A percentile compares a stretch with the other conserved stretches of the same genome.
phyloP scores from a whole-genome alignment of 495 filamentous ascomycete species.

The Beverwykella pulmonaria region DNA sequence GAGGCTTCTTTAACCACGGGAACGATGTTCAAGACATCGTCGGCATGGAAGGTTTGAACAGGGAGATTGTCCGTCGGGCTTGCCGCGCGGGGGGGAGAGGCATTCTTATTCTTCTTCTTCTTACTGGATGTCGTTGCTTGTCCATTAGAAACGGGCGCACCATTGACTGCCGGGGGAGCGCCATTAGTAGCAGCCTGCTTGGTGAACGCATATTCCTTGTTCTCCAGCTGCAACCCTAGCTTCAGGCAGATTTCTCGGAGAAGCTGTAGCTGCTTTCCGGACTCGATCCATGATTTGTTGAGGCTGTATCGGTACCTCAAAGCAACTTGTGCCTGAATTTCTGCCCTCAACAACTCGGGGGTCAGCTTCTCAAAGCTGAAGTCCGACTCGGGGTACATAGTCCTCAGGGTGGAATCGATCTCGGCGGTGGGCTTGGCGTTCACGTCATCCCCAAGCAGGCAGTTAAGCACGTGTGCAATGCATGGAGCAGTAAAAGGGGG shows the following conservation, averaged over 20 bases:
- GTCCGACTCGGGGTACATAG: slow-evolving; percentile 80
- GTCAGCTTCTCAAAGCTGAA: slow-evolving; percentile 77
- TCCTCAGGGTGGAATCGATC: slow-evolving; percentile 71
- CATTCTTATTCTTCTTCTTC: slow-evolving; percentile 72
- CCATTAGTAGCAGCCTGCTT: slow-evolving; percentile 44
- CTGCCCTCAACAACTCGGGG: slow-evolving; percentile 66
- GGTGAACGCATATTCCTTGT: slow-evolving; percentile 77
- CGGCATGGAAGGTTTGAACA: slow-evolving; percentile 70
- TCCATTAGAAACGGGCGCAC: slow-evolving; percentile 50
- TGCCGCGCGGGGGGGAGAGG: slow-evolving; percentile 52
- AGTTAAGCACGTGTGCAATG: slow-evolving; percentile 89
- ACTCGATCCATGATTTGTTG: slow-evolving; percentile 63
- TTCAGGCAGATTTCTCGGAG: slow-evolving; percentile 88
- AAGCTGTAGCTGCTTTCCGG: slow-evolving; percentile 75
- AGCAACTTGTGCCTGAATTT: slow-evolving; percentile 71
- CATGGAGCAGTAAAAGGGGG: slow-evolving; percentile 73
- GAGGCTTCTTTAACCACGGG: slow-evolving; percentile 93
- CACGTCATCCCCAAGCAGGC: slow-evolving; percentile 76
- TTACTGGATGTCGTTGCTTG: slow-evolving; percentile 54
- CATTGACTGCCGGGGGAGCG: slow-evolving; percentile 45
- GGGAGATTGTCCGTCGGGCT: slow-evolving; percentile 56
- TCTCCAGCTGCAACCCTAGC: slow-evolving; percentile 84
- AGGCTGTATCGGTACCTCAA: slow-evolving; percentile 78
- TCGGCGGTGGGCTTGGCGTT: slow-evolving; percentile 77
- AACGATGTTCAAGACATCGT: slow-evolving; percentile 88